Percentiles rank a stretch among this genome's conserved stretches.
phyloP scores from a whole-genome alignment of 1,284 basidiomycete species.

The Rhodotorula sp. region DNA sequence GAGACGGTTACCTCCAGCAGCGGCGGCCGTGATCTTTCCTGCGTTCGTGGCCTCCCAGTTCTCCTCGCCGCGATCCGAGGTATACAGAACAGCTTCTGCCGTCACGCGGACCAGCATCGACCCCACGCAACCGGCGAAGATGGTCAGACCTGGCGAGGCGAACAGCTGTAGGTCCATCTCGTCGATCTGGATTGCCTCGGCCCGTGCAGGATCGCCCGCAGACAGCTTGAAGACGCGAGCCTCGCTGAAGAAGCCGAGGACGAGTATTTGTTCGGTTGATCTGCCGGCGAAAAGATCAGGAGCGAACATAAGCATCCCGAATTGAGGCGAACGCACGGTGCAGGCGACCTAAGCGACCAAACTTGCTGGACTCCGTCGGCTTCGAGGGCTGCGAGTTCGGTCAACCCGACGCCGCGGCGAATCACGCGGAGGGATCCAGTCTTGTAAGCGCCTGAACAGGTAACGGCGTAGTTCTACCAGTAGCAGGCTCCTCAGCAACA shows the following conservation, averaged over 20 bases:
- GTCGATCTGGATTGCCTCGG: slow-evolving; percentile 26
- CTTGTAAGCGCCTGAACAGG: slow-evolving; percentile 80
- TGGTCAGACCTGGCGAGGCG: slow-evolving; percentile 53
- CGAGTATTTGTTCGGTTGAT: slow-evolving; percentile 46
- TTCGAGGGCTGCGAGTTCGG: slow-evolving; percentile 60
- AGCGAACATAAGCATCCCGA: not conserved
- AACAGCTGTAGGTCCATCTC: slow-evolving; percentile 51
- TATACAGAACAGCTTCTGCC: slow-evolving; percentile 56
- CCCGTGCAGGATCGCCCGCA: slow-evolving; percentile 45
- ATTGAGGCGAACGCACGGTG: too few relatives aligned
- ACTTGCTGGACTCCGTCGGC: slow-evolving; percentile 60
- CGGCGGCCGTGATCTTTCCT: slow-evolving; percentile 63
- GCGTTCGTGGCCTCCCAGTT: slow-evolving; percentile 19
- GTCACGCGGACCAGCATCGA: slow-evolving; percentile 69
- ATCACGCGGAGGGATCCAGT: slow-evolving; percentile 78
- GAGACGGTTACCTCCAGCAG: slow-evolving; percentile 63
- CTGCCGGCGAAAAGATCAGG: not conserved
- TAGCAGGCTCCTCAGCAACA: not conserved
- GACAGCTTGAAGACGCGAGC: slow-evolving; percentile 48
- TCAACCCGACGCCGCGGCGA: slow-evolving; percentile 77
- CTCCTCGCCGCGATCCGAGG: slow-evolving; percentile 49
- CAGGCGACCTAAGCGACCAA: slow-evolving; percentile 57
- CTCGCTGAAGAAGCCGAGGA: slow-evolving; percentile 51
- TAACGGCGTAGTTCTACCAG: slow-evolving; percentile 58
- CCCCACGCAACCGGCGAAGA: slow-evolving; percentile 55